phyloP scores from a whole-genome alignment of 2,329 filamentous ascomycete species.

The Aspergillus aculeatus region DNA sequence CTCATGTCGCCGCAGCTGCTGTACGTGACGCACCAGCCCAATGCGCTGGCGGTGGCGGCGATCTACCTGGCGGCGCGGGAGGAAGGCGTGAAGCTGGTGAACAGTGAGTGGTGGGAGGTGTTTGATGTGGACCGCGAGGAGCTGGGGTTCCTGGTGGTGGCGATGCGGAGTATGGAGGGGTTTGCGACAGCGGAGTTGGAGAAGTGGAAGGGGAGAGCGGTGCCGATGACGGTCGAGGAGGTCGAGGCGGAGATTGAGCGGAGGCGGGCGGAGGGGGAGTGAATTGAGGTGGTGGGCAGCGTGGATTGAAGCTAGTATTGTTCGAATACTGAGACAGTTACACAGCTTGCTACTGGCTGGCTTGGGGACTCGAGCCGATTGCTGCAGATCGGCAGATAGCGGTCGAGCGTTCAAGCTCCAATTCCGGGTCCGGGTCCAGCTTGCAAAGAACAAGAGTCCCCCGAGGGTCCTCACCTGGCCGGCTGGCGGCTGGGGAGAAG shows the following conservation, averaged over 20 bases:
- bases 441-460: too few species aligned
- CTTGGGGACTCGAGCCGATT: too few species aligned
- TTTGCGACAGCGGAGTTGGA: conserved; percentile 63
- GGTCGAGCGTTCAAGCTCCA: too few species aligned
- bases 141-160: conserved; percentile 87
- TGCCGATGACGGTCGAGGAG: conserved; percentile 59
- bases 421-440: too few species aligned
- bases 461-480: too few species aligned
- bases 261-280: conserved; percentile 47
- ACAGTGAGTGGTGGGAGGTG: conserved; percentile 93
- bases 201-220: conserved; percentile 52
- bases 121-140: conserved; percentile 96
- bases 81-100: conserved; percentile 71
- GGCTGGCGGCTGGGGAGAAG: too few species aligned
- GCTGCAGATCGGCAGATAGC: too few species aligned
- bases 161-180: conserved; percentile 72
- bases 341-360: background rate
- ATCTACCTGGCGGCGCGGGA: conserved; percentile 88
- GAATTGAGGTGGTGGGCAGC: conserved; percentile 16
- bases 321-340: background rate
- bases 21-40: conserved; percentile 89
- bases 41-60: conserved; percentile 78
- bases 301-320: background rate
- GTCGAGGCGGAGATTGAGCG: conserved; percentile 62
- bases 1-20: conserved; percentile 84